A percentile compares a stretch with the other conserved stretches of the same genome.
phyloP scores from a whole-genome alignment of 2,329 filamentous ascomycete species.

The Podosphaera xanthii region DNA sequence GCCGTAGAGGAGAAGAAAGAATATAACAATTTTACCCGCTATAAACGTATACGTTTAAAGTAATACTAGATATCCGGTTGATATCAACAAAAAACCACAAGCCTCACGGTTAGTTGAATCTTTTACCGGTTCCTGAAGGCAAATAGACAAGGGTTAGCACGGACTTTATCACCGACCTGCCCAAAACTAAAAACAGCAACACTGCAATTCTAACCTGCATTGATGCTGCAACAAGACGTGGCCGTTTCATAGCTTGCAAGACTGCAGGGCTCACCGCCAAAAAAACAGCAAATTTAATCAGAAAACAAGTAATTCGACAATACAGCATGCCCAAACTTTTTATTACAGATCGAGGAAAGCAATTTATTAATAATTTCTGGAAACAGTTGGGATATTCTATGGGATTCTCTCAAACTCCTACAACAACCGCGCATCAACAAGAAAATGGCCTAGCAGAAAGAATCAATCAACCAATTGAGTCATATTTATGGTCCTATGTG shows the following conservation, averaged over 20 bases:
- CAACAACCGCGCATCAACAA: neutral
- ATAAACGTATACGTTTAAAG: no score
- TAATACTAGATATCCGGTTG: no score
- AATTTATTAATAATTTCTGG: neutral
- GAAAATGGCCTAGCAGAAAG: neutral
- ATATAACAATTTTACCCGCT: no score
- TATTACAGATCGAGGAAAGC: neutral
- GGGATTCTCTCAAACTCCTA: neutral
- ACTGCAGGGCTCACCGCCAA: neutral
- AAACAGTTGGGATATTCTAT: neutral
- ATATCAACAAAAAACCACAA: neutral
- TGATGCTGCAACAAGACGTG: neutral
- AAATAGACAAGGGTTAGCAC: neutral
- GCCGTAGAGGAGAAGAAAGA: no score
- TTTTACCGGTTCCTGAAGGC: neutral
- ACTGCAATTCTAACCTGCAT: constrained; percentile 1
- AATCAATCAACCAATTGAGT: constrained; percentile 2
- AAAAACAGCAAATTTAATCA: neutral
- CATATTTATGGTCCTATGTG: constrained; percentile 1
- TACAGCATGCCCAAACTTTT: neutral
- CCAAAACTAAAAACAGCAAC: neutral
- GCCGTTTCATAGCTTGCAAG: neutral
- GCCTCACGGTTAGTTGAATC: no score
- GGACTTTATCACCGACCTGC: neutral
- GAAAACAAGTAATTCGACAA: neutral